Percentiles rank a stretch among this genome's conserved stretches.
Conservation (phyloP, 805 yeast genomes). For the Candida vartiovaarae region DNA sequence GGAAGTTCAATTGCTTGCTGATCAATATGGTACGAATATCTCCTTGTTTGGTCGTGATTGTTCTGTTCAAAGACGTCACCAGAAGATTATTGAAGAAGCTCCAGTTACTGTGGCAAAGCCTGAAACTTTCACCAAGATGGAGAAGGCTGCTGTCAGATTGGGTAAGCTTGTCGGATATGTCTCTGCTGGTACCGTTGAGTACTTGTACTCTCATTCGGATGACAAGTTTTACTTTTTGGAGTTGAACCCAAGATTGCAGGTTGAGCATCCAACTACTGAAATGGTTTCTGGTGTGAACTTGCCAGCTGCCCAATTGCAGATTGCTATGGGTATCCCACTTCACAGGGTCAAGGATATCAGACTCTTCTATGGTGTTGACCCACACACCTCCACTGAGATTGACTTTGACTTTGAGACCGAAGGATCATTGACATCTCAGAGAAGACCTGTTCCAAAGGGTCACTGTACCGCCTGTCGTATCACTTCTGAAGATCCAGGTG, state of each 20-base stretch:
- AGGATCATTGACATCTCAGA: conserved; percentile 67
- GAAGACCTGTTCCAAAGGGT: conserved; percentile 94
- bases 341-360: conserved; percentile 92
- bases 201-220: conserved; percentile 87
- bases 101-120: conserved; percentile 92
- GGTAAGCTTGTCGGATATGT: conserved; percentile 97
- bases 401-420: conserved; percentile 83
- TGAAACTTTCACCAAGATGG: conserved; percentile 87
- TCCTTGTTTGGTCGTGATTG: conserved; percentile 98
- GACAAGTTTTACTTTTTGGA: conserved; percentile 95
- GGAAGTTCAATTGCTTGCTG: conserved; percentile 96
- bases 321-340: conserved; percentile 99
- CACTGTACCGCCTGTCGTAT: conserved; percentile 99
- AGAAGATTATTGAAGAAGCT: conserved; percentile 98
- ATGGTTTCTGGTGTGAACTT: conserved; percentile 98
- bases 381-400: conserved; percentile 82
- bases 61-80: conserved; percentile 99
- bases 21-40: conserved; percentile 96
- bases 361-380: conserved; percentile 89
- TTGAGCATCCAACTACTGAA: conserved; percentile 99
- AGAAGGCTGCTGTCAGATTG: conserved; percentile 92
- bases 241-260: conserved; percentile 97
- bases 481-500: conserved; percentile 98
- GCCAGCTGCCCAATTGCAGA: conserved; percentile 97
- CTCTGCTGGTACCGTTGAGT: conserved; percentile 98